Evolutionary conservation across 1,284 basidiomycete species (phyloP), one percentile per base, ranked within the genome.

Genomic region (Ustilago sp.): DNA sequence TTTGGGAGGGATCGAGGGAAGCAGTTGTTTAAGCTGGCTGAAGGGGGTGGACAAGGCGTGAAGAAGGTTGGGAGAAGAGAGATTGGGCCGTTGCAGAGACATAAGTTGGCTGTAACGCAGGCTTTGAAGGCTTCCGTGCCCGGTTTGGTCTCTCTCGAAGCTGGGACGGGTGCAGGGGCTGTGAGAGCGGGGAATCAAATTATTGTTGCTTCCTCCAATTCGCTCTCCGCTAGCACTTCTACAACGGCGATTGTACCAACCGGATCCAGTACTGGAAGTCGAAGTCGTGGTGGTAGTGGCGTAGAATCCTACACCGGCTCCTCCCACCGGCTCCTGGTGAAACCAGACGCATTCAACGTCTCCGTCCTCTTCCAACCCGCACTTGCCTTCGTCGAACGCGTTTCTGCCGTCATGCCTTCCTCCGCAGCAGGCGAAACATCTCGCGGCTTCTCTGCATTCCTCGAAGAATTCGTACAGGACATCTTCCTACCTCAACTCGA

Each of bases 401-500:
- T 88, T 0, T 51, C 72, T 41, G 52, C 63, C n/a, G 66, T 86
- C 11, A 79, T 85, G 64, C 84, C 84, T 3, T 57, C 58, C 13
- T 80, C 81, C 43, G 80, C 80, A n/a, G 81, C 80, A 0, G 77
- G 78, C 13, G 73, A 78, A 43, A 72, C 76, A 4, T 62, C 69
- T 8, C 75, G 68, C n/a, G 90, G 91, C 2, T 93, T 94, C 41
- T 92, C 91, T 51, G 89, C 89, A 15, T 90, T 95, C 38, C 86
- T 99, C 67, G 94, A 98, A 73, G 94, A 98, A 63, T 99, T 99
- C 85, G 95, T 99, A 8, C 88, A 94, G 60, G 93, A 92, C 72
- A 92, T 95, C 0, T 99, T 98, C 87, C 87, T 99, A 48, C 95
- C 96, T 0, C 94, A 97, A 85, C 87, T 99, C 68, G 95, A 98